These are phyloP conservation scores for Gymnopilus junonius DNA, from an alignment of 768 basidiomycete species.

Conservation along the genomic window DNA sequence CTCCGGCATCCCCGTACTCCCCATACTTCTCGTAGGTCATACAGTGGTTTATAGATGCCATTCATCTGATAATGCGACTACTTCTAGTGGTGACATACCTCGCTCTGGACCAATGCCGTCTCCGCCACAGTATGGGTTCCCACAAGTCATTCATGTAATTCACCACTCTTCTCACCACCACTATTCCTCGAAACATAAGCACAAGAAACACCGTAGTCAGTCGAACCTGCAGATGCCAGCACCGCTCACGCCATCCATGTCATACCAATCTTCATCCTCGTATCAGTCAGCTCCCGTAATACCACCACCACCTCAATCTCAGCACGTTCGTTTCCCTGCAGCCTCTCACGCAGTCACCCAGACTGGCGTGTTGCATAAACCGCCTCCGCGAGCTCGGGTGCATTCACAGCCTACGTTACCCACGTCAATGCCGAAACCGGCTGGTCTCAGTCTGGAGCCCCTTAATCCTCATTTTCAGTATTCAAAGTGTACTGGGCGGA, in stretches of 20 bases:
- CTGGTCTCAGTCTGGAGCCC: slow-evolving; percentile 22
- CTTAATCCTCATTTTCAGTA: slow-evolving; percentile 56
- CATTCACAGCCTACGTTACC: slow-evolving; percentile 14
- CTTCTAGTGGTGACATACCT: slow-evolving; percentile 12
- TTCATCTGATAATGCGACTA: neutral
- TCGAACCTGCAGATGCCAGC: slow-evolving; percentile 21
- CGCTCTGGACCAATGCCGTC: slow-evolving; percentile 8
- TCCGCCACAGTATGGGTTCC: neutral
- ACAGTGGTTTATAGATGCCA: too few relatives aligned
- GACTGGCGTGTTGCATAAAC: neutral
- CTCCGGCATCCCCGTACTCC: neutral
- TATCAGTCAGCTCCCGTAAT: slow-evolving; percentile 5
- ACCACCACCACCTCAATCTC: slow-evolving; percentile 3
- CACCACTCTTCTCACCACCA: slow-evolving; percentile 27
- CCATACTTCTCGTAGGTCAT: slow-evolving; percentile 1
- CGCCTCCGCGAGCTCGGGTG: slow-evolving; percentile 2
- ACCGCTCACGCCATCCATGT: slow-evolving; percentile 1
- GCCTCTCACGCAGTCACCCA: neutral
- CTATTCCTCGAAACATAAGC: slow-evolving; percentile 23
- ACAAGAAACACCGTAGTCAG: slow-evolving; percentile 24
- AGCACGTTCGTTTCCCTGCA: slow-evolving; percentile 13
- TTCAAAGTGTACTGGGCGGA: slow-evolving; percentile 77
- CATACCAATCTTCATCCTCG: slow-evolving; percentile 7
- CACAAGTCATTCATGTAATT: slow-evolving; percentile 27
- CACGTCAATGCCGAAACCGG: slow-evolving; percentile 11